Evolutionary conservation across 805 yeast species (phyloP), one percentile per base, ranked within the genome.

Genomic region (Candida hungchunana): DNA sequence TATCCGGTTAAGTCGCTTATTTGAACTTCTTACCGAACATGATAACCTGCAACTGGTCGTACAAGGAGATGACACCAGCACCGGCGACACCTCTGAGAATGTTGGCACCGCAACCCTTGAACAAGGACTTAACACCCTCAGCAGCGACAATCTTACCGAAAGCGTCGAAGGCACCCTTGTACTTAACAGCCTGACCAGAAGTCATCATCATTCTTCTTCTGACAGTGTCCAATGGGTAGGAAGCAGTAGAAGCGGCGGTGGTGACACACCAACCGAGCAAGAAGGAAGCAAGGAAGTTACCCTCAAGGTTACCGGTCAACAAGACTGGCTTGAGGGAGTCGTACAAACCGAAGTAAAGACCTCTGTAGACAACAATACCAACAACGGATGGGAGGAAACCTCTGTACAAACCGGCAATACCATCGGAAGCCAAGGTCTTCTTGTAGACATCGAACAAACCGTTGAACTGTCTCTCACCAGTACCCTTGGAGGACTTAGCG

Each of bases 181-280:
- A 88, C 77, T 89, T 88, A 61, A 88, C 95, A 63, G 95, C 95
- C 76, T 87, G 95, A 72, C 97, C 97, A 57, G 97, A 89, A 59
- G 97, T 88, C 97, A 88, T 88, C 97, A 88, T 88, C 97, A 88
- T 88, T 84, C 97, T 87, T 85, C 97, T 87, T 83, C 97, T 89
- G 66, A 88, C 88, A 64, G 97, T 88, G 75, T 88, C 97, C 72
- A 89, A 84, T 79, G 97, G 97, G 83, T 88, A 88, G 66, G 96
- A 87, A 67, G 95, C 95, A 55, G 96, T 87, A 59, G 96, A 89
- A 63, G 97, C 96, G 82, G 88, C 95, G 55, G 96, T 88, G 71
- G 97, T 88, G 63, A 88, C 96, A 69, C 79, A 77, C 97, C 97
- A 88, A 73, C 97, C 97, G 67, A 88, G 79, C 62, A 81, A 68